These are phyloP conservation scores for Globisporangium radiosum DNA, from an alignment of 352 stramenopile species.

Conservation along the genomic window DNA sequence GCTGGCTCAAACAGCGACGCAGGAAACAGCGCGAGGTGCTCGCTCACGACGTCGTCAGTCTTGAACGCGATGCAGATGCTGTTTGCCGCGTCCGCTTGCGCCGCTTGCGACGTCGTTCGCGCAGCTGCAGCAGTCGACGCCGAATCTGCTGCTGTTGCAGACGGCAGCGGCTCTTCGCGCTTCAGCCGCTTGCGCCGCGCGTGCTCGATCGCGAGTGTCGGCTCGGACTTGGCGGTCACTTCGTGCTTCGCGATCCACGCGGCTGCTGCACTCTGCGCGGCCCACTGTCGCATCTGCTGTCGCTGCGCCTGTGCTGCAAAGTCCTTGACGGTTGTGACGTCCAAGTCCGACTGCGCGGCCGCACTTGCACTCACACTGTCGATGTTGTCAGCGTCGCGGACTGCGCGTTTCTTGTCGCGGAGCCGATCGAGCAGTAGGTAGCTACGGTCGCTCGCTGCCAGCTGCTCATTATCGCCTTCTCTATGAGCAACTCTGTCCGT, in stretches of 20 bases:
- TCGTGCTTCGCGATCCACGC: conserved; percentile 34
- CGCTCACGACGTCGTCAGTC: conserved; percentile 25
- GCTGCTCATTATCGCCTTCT: conserved; percentile 1
- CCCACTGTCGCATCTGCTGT: conserved; percentile 19
- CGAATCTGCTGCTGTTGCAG: background rate
- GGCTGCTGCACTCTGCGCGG: conserved; percentile 21
- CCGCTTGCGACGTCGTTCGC: background rate
- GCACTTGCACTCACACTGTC: conserved; percentile 13
- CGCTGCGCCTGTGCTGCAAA: conserved; percentile 20
- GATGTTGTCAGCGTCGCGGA: background rate
- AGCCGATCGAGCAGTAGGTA: background rate
- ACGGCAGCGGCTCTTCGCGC: background rate
- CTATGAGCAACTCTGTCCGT: conserved; percentile 4
- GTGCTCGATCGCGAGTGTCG: conserved; percentile 39
- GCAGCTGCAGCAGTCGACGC: background rate
- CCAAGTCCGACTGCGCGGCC: conserved; percentile 27
- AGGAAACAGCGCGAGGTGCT: conserved; percentile 30
- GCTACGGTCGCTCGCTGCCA: background rate
- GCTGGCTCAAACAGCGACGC: conserved; percentile 18
- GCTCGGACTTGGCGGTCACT: conserved; percentile 32
- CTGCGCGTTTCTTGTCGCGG: conserved; percentile 3
- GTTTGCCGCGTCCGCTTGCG: conserved; percentile 7
- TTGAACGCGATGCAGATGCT: conserved; percentile 43
- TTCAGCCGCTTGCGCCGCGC: conserved; percentile 23
- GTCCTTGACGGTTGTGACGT: conserved; percentile 16